Base-by-base conservation (phyloP, 306 rosid genomes). In the Gastrolobium villosum region DNA sequence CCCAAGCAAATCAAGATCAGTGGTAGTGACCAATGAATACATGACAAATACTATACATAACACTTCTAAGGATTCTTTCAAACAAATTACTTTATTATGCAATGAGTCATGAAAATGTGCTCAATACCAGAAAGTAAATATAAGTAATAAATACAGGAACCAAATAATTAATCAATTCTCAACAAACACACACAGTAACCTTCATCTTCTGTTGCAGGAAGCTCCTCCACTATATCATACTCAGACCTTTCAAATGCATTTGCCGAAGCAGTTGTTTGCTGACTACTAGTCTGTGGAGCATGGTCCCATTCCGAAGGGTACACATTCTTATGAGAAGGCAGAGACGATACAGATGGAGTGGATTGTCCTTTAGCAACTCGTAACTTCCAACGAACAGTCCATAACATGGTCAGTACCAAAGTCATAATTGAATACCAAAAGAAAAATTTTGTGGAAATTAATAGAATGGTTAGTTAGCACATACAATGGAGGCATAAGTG, bases 401-500 rank as follows among this genome's bases (percentile, higher is more conserved):
- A 77, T 55, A 67, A 64, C 13, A 70, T 15, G 53, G 85, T 90
- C 86, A 89, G 81, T 75, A 70, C 80, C 65, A 62, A 50, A 7
- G 11, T 71, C 44, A 44, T 50, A 57, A 61, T 46, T 20, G 64
- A 49, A 86, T 15, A 28, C 57, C 41, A 52, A 74, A 49, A 41
- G 59, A 67, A 56, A 79, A 71, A 43, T 34, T 50, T 77, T 65
- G 40, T 56, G 72, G 48, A 67, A 30, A 50, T 41, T 72, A 31
- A 70, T 20, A 31, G 41, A 66, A 49, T 20, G 30, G 26, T 80
- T 55, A 75, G 59, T 49, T 78, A 45, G 79, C 74, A 60, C 92
- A 70, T 93, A 95, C 99, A 72, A 95, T 92, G 49, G 99, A 92
- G 63, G 99, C 99, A 72, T 95, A 95, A 57, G 99, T 95, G 81